These are phyloP conservation scores for Phytophthora tubulina DNA, from an alignment of 352 stramenopile genomes.

Conservation along the genomic window DNA sequence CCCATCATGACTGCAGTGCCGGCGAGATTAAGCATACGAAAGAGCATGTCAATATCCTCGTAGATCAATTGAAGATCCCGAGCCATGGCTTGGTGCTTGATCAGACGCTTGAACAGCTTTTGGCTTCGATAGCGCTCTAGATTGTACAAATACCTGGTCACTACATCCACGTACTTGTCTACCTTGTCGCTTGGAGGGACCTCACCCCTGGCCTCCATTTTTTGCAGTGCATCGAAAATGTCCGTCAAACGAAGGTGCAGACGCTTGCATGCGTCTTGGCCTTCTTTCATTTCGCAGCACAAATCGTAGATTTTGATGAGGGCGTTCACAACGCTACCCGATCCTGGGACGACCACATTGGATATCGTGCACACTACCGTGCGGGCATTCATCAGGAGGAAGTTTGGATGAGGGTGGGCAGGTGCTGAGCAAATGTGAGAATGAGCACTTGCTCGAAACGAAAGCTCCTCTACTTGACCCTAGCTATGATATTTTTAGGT, in stretches of 20 bases:
- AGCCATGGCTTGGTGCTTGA: conserved; percentile 16
- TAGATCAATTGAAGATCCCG: conserved; percentile 23
- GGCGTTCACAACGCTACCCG: neutral
- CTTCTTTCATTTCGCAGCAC: conserved; percentile 30
- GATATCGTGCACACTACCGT: too few species aligned
- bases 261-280: conserved; percentile 4
- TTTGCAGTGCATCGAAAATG: conserved; percentile 8
- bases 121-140: conserved; percentile 11
- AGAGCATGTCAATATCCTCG: conserved; percentile 25
- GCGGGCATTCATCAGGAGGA: too few species aligned
- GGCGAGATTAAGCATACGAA: conserved; percentile 12
- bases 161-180: conserved; percentile 7
- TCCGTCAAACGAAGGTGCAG: conserved; percentile 6
- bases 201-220: conserved; percentile 12
- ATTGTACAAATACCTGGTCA: conserved; percentile 1
- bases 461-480: too few species aligned
- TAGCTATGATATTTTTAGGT: too few species aligned
- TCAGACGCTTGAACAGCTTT: conserved; percentile 4
- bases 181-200: conserved; percentile 14
- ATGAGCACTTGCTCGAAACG: too few species aligned
- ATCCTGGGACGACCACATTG: conserved; percentile 14
- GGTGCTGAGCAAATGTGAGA: too few species aligned
- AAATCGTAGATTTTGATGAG: conserved; percentile 13
- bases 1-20: conserved; percentile 17
- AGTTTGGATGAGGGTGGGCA: too few species aligned